Evolutionary conservation across 176 grass and related monocot species (phyloP), one percentile per base, ranked within the genome.

Genomic region (Phoenix roebelenii): DNA sequence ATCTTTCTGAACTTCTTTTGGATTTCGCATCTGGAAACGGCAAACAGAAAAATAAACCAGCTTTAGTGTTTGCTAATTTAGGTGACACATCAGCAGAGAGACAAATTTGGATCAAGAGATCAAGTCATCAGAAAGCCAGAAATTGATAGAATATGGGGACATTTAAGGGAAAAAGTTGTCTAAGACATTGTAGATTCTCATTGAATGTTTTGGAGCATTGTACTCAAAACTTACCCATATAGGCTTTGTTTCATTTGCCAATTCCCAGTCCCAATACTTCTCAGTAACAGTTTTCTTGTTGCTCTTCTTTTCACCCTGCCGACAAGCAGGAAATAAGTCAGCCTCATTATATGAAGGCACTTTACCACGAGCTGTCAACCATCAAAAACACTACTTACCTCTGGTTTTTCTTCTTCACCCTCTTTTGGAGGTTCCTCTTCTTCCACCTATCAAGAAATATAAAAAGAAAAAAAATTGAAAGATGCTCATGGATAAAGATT

Each of bases 181-280:
- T 44, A 44, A 44, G 35, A 44, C 10, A 44, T 14, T 44, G 10
- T 44, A 12, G 10, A 44, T 44, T 44, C 9, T 44, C 35, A 44
- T 44, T 44, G 10, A 44, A 44, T 44, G 10, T 44, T 44, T 44
- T 44, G 35, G 35, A 44, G 35, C 35, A 44, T 44, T 12, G 35
- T 2, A 12, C 12, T 44, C 35, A 44, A 44, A 12, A 44, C 61
- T 69, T 81, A 86, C 90, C 90, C 90, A 95, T 67, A 95, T 95
- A 25, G 90, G 85, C 63, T 95, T 95, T 5, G 82, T 95, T 61
- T 95, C 90, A 57, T 95, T 95, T 25, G 79, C 63, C 71, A 89
- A 72, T 76, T 89, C 90, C 90, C 90, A 95, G 64, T 89, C 90
- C 90, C 90, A 95, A 49, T 89, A 89, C 67, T 95, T 95, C 70